phyloP scores from a whole-genome alignment of 441 rosid species.

The Mallotus japonicus region DNA sequence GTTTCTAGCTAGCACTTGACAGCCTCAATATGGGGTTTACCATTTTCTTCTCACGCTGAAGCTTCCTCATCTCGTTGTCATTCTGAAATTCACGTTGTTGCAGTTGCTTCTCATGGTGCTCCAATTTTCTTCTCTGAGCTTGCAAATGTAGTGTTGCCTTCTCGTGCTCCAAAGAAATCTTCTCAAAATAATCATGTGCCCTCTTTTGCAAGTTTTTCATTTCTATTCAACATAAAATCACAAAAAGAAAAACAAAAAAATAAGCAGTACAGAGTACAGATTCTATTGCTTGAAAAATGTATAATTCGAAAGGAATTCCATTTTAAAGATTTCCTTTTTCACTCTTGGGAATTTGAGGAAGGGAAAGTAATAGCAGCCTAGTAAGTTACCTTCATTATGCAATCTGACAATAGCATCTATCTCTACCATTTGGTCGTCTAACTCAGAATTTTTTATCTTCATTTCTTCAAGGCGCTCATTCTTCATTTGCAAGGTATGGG shows the following conservation, averaged over 20 bases:
- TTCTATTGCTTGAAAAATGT: background rate
- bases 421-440: constrained; percentile 30
- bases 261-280: constrained; percentile 20
- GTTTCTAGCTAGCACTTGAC: background rate
- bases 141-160: constrained; percentile 32
- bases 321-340: too few species aligned
- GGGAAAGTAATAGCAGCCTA: background rate
- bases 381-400: constrained; percentile 51
- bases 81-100: constrained; percentile 43
- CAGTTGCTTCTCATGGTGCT: constrained; percentile 43
- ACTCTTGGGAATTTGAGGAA: background rate
- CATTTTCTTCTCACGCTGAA: constrained; percentile 47
- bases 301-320: background rate
- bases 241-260: background rate
- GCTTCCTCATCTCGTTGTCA: constrained; percentile 49
- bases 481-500: constrained; percentile 49
- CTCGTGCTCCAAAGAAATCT: constrained; percentile 47
- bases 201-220: constrained; percentile 46
- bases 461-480: constrained; percentile 37
- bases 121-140: constrained; percentile 39
- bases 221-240: constrained; percentile 36
- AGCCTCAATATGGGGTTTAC: constrained; percentile 34
- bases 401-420: constrained; percentile 45
- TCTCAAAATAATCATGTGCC: constrained; percentile 42
- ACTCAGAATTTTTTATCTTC: constrained; percentile 38